These are phyloP conservation scores for Cryptococcus sp. DNA, from an alignment of 1,284 basidiomycete species.

Conservation along the genomic window DNA sequence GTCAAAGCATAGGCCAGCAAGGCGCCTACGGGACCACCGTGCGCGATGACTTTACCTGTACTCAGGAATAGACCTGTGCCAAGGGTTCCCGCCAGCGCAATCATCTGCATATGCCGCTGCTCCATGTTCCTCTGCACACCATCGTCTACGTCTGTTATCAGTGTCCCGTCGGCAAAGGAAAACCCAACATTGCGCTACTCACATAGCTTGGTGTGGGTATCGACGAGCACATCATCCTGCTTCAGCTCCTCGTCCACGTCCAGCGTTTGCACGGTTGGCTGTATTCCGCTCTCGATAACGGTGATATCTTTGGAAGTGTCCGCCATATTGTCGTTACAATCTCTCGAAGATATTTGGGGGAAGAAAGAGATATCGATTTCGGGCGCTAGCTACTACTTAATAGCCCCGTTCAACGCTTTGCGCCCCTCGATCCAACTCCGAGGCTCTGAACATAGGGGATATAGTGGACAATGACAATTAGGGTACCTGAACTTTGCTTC, in stretches of 20 bases:
- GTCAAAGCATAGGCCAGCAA: constrained; percentile 27
- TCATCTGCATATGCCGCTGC: constrained; percentile 46
- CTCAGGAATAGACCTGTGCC: constrained; percentile 77
- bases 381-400: too few relatives aligned
- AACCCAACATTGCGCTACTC: background rate
- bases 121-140: constrained; percentile 34
- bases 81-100: constrained; percentile 33
- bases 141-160: constrained; percentile 15
- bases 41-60: constrained; percentile 61
- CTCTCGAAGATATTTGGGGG: too few relatives aligned
- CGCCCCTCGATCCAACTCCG: too few relatives aligned
- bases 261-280: background rate
- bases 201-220: constrained; percentile 26
- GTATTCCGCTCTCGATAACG: background rate
- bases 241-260: background rate
- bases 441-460: too few relatives aligned
- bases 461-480: too few relatives aligned
- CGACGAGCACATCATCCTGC: constrained; percentile 17
- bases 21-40: constrained; percentile 55
- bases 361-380: too few relatives aligned
- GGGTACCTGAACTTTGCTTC: too few relatives aligned
- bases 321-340: background rate
- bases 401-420: too few relatives aligned
- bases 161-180: background rate
- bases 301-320: background rate